Conservation (phyloP, 345 rosid species). For the Dipteronia dyeriana region DNA sequence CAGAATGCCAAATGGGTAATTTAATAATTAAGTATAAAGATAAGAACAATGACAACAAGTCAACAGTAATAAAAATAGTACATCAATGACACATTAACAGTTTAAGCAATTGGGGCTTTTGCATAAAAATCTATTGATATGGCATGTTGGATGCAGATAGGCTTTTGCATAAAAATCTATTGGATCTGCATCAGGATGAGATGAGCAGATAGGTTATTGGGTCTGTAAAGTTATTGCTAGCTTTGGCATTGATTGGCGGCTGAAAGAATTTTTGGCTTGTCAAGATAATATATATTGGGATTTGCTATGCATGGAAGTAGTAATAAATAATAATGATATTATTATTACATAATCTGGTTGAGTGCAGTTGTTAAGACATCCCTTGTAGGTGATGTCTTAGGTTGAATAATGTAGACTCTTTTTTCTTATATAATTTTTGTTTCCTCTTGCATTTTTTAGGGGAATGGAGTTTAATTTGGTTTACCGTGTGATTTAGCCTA, state of each 20-base stretch:
- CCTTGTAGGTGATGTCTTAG: too few species aligned
- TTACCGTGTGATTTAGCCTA: too few species aligned
- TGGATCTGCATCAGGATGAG: neutral
- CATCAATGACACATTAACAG: neutral
- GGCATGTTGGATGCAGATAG: neutral
- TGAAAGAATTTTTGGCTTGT: neutral
- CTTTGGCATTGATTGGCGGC: neutral
- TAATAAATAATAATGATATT: neutral
- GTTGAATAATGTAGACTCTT: too few species aligned
- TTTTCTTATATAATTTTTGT: too few species aligned
- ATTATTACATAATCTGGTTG: neutral
- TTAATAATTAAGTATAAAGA: too few species aligned
- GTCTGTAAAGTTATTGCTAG: neutral
- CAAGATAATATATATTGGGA: neutral
- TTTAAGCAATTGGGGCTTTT: neutral
- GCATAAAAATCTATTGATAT: neutral
- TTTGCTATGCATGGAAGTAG: neutral
- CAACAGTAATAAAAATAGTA: too few species aligned
- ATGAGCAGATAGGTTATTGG: neutral
- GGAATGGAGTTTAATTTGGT: too few species aligned
- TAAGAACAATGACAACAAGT: too few species aligned
- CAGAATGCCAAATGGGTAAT: too few species aligned
- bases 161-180: neutral
- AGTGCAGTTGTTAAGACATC: neutral
- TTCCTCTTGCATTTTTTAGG: too few species aligned